These are phyloP conservation scores for Erigeron canadensis DNA, from an alignment of 129 eudicot species.

Conservation along the genomic window DNA sequence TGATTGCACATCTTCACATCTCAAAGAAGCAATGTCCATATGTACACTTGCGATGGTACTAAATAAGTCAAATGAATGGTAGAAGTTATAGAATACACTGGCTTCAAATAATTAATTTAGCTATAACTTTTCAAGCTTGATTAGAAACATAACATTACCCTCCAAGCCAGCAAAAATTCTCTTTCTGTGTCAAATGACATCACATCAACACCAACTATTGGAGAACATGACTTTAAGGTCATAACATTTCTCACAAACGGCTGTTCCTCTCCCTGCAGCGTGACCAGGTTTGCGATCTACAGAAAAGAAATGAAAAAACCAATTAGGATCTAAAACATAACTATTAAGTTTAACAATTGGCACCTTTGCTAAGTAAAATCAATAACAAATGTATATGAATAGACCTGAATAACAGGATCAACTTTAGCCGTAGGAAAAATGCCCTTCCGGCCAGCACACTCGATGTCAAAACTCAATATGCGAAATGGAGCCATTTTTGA, in stretches of 20 bases:
- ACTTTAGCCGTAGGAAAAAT: conserved; percentile 86
- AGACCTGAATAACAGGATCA: conserved; percentile 98
- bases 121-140: no score
- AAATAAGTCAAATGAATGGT: not conserved
- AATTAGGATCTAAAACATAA: conserved; percentile 30
- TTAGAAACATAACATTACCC: conserved; percentile 46
- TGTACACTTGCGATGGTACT: not conserved
- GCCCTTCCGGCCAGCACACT: conserved; percentile 99
- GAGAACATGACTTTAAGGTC: conserved; percentile 92
- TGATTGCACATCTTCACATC: not conserved
- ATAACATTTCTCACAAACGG: conserved; percentile 90
- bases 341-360: not conserved
- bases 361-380: conserved; percentile 1
- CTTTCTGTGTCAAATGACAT: conserved; percentile 95
- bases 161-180: conserved; percentile 94
- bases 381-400: not conserved
- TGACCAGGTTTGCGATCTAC: conserved; percentile 91
- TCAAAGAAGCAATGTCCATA: not conserved
- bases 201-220: conserved; percentile 96
- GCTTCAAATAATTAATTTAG: no score
- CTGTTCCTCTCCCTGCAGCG: conserved; percentile 86
- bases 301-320: conserved; percentile 1
- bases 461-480: conserved; percentile 92
- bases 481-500: conserved; percentile 99
- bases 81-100: no score